A percentile compares a stretch with the other conserved stretches of the same genome.
Conservation (phyloP, 306 rosid species). For the Cicer pinnatifidum region DNA sequence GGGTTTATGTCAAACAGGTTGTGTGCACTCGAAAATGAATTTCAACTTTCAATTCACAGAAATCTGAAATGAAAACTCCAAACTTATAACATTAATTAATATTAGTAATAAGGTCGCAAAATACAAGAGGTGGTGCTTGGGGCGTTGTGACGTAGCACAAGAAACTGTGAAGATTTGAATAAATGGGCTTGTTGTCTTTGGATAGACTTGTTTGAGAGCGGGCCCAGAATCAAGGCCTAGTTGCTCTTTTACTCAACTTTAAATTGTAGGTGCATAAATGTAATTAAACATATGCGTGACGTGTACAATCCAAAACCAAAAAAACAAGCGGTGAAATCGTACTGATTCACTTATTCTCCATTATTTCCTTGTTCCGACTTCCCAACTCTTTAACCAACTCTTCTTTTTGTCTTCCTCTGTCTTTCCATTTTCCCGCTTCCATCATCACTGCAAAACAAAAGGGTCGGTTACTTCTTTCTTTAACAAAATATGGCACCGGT, state of each 20-base stretch:
- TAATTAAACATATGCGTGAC: not conserved
- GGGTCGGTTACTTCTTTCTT: not conserved
- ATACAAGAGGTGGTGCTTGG: not conserved
- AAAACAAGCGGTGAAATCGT: conserved; percentile 7
- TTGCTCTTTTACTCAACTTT: too few relatives aligned
- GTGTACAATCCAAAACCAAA: conserved; percentile 7
- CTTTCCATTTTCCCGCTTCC: conserved; percentile 42
- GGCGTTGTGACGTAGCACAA: not conserved
- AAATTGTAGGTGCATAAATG: too few relatives aligned
- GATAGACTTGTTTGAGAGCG: too few relatives aligned
- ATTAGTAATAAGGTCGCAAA: not conserved
- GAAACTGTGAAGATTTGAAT: not conserved
- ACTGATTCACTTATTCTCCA: not conserved
- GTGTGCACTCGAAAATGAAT: not conserved
- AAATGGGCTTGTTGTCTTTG: too few relatives aligned
- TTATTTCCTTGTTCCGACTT: not conserved
- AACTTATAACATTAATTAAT: too few relatives aligned
- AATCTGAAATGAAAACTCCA: not conserved
- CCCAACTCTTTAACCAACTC: not conserved
- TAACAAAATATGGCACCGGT: conserved; percentile 62
- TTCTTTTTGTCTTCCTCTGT: not conserved
- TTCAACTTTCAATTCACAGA: not conserved
- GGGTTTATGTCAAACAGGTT: conserved; percentile 12
- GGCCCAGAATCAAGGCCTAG: too few relatives aligned
- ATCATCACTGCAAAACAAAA: not conserved